Evolutionary conservation across 1,284 basidiomycete species (phyloP), one percentile per base, ranked within the genome.

Genomic region (Apiotrichum porosum): DNA sequence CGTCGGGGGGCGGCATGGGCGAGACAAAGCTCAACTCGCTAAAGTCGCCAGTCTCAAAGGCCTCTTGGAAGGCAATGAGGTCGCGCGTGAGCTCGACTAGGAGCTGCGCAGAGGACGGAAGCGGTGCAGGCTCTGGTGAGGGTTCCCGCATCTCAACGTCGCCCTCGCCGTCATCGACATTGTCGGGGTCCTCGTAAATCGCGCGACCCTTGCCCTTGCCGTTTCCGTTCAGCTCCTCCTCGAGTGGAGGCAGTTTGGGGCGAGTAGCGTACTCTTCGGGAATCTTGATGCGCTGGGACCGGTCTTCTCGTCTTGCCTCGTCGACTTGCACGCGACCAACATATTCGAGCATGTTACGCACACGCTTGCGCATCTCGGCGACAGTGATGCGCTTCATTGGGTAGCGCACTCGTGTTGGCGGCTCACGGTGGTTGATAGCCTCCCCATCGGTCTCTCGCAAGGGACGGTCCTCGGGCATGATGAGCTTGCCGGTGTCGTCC

Each of bases 291-390:
- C 82, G 80, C 44, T 83, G 81, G 49, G 80, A 80, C 58, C 88
- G 75, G 54, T 86, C 79, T 34, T 77, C 79, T 38, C 86, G 80
- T 68, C 87, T 86, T 28, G 79, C 76, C 41, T 86, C 85, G 58
- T 81, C 83, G 1, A 81, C 81, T 68, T 92, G 88, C 3, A 68
- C 59, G 18, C 75, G 58, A 0, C 72, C 71, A 15, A 79, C 88
- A 82, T 90, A 97, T 64, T 97, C 94, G 30, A 94, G 82, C 49
- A 97, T 80, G 47, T 86, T 83, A 37, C 90, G 80, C 18, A 95
- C 90, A 18, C 94, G 83, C 75, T 97, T 97, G 69, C 91, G 88
- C 90, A 98, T 95, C 68, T 98, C 94, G 17, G 84, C 85, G 21
- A 94, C 84, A 58, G 92, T 95, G 80, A 86, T 91, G 43, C 94